A percentile compares a stretch with the other conserved stretches of the same genome.
Evolutionary conservation across 192 early-diverging fungal genomes (phyloP).

Genomic region (Coemansia sp.): DNA sequence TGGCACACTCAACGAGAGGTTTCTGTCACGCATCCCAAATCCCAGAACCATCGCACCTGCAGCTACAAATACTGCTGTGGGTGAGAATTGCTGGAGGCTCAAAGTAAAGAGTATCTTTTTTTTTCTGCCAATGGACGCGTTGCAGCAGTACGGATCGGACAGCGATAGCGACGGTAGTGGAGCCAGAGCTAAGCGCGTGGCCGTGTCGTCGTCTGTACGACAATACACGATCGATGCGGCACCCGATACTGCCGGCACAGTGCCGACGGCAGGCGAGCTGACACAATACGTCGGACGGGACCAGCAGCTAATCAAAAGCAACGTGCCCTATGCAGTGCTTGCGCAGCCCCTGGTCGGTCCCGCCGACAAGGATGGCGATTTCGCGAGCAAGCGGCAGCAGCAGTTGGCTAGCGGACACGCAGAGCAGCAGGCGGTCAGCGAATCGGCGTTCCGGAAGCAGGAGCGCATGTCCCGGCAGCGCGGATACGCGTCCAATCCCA

Average conservation of each 20-base stretch:
- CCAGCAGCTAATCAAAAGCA: slow-evolving; percentile 16
- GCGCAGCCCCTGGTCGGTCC: slow-evolving; percentile 29
- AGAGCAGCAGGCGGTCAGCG: slow-evolving; percentile 29
- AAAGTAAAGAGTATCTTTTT: too few species aligned
- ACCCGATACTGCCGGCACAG: slow-evolving; percentile 14
- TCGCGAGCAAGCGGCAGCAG: slow-evolving; percentile 3
- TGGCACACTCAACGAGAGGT: too few species aligned
- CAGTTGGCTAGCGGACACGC: slow-evolving; percentile 10
- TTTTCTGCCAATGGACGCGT: slow-evolving; percentile 12
- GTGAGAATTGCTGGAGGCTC: too few species aligned
- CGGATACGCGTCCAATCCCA: slow-evolving; percentile 81
- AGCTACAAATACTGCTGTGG: too few species aligned
- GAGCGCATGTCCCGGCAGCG: slow-evolving; percentile 76
- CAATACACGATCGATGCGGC: slow-evolving; percentile 37
- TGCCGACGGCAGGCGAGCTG: background rate
- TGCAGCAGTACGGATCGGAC: slow-evolving; percentile 34
- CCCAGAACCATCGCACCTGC: too few species aligned
- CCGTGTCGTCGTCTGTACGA: slow-evolving; percentile 16
- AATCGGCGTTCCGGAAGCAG: slow-evolving; percentile 64
- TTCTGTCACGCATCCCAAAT: too few species aligned
- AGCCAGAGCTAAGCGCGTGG: background rate
- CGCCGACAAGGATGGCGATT: slow-evolving; percentile 13
- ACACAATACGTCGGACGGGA: slow-evolving; percentile 10
- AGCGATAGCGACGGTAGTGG: slow-evolving; percentile 15
- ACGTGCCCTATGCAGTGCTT: slow-evolving; percentile 19